These are phyloP conservation scores for Endoconidiophora polonica DNA, from an alignment of 2,329 filamentous ascomycete genomes.

Conservation along the genomic window DNA sequence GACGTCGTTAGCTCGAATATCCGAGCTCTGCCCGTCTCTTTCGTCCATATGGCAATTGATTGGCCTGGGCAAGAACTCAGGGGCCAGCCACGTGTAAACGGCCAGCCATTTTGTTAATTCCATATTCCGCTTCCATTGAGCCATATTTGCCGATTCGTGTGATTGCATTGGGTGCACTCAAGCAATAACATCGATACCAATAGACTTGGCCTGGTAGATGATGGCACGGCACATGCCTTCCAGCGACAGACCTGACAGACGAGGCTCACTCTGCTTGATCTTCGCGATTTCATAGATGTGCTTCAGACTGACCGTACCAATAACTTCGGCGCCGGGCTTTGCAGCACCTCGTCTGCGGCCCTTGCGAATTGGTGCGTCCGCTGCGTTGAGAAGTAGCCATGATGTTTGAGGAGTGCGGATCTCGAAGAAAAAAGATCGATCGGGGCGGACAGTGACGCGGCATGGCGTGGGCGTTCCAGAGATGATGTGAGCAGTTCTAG, in stretches of 20 bases:
- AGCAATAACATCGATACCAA: slow-evolving; percentile 55
- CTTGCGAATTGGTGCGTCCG: slow-evolving; percentile 57
- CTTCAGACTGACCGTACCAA: slow-evolving; percentile 83
- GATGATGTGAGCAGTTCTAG: slow-evolving; percentile 69
- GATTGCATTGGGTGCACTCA: slow-evolving; percentile 20
- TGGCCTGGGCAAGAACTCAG: too few relatives aligned
- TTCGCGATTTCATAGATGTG: slow-evolving; percentile 96
- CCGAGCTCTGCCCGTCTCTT: too few relatives aligned
- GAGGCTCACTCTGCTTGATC: slow-evolving; percentile 71
- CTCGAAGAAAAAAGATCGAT: slow-evolving; percentile 86
- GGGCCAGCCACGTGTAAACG: too few relatives aligned
- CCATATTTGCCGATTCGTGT: neutral
- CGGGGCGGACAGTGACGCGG: slow-evolving; percentile 78
- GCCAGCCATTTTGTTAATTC: too few relatives aligned
- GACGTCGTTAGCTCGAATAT: too few relatives aligned
- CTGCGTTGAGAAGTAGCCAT: slow-evolving; percentile 71
- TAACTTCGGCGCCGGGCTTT: slow-evolving; percentile 56
- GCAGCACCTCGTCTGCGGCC: slow-evolving; percentile 63
- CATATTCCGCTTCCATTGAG: neutral
- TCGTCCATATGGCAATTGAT: too few relatives aligned
- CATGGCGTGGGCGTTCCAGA: slow-evolving; percentile 77
- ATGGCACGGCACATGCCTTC: slow-evolving; percentile 58
- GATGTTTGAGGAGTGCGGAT: slow-evolving; percentile 89
- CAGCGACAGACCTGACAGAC: slow-evolving; percentile 54
- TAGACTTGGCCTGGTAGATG: slow-evolving; percentile 58